Conservation (phyloP, 2,329 filamentous ascomycete genomes). For the Tetracladium maxilliforme region DNA sequence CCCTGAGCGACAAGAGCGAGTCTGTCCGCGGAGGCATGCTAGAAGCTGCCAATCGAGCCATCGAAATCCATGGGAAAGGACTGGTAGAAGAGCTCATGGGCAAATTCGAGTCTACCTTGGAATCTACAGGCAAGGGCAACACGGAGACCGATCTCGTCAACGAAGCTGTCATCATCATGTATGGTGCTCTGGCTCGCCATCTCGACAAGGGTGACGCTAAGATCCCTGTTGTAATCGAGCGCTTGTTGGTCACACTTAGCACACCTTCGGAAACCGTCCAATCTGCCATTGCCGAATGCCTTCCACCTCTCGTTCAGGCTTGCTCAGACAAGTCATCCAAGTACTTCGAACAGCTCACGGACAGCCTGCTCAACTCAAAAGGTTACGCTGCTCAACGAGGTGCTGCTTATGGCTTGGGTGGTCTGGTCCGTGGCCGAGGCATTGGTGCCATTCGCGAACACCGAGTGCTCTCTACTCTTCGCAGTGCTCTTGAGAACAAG, state of each 20-base stretch:
- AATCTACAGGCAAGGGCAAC: conserved; percentile 67
- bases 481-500: conserved; percentile 81
- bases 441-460: conserved; percentile 71
- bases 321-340: conserved; percentile 63
- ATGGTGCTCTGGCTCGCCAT: conserved; percentile 84
- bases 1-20: conserved; percentile 68
- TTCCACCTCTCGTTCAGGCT: conserved; percentile 78
- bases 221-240: conserved; percentile 75
- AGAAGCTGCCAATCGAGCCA: conserved; percentile 70
- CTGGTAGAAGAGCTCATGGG: conserved; percentile 86
- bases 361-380: conserved; percentile 73
- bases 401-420: conserved; percentile 86
- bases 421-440: conserved; percentile 78
- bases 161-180: conserved; percentile 94
- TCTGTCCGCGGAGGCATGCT: conserved; percentile 81
- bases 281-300: conserved; percentile 86
- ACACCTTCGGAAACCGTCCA: conserved; percentile 96
- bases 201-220: conserved; percentile 73
- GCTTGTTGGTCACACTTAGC: conserved; percentile 73
- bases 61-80: conserved; percentile 65
- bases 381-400: conserved; percentile 88
- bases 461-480: conserved; percentile 70
- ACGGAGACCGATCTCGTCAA: conserved; percentile 80
- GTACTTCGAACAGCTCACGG: conserved; percentile 69
- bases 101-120: conserved; percentile 79